phyloP scores from a whole-genome alignment of 306 rosid species.

The Ammopiptanthus mongolicus region DNA sequence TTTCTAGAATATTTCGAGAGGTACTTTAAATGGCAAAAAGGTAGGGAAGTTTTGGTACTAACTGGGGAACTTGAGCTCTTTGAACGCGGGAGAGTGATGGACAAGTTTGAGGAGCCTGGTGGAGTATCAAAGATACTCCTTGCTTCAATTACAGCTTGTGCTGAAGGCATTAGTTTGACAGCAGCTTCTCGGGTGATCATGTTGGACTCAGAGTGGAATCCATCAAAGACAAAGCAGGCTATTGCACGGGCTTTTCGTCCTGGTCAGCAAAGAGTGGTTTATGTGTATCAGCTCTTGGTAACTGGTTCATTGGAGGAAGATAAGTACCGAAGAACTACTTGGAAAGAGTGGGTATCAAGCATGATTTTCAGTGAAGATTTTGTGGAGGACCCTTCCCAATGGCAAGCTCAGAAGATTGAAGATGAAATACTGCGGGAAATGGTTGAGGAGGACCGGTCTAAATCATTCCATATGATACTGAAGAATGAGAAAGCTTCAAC shows the following conservation, averaged over 20 bases:
- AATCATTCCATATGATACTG: conserved; percentile 88
- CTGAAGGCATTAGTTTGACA: conserved; percentile 93
- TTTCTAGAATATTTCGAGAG: conserved; percentile 72
- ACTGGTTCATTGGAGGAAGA: conserved; percentile 86
- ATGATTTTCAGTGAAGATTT: conserved; percentile 93
- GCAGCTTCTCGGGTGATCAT: conserved; percentile 90
- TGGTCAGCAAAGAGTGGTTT: conserved; percentile 80
- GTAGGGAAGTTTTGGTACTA: conserved; percentile 70
- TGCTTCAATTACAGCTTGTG: conserved; percentile 95
- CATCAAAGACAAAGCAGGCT: conserved; percentile 94
- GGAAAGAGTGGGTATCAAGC: conserved; percentile 97
- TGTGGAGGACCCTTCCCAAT: conserved; percentile 82
- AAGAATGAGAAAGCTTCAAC: conserved; percentile 93
- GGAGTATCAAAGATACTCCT: conserved; percentile 77
- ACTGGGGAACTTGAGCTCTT: conserved; percentile 88
- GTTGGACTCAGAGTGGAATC: conserved; percentile 95
- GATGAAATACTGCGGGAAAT: conserved; percentile 81
- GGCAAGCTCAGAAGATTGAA: conserved; percentile 92
- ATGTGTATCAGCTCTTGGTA: conserved; percentile 81
- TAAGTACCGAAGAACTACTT: conserved; percentile 67
- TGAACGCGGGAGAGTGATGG: conserved; percentile 86
- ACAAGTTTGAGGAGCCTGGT: conserved; percentile 69
- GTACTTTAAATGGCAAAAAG: conserved; percentile 65
- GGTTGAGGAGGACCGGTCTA: conserved; percentile 72
- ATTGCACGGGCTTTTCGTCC: conserved; percentile 93